Base-by-base conservation (phyloP, 305 asterid genomes). In the Lippia alba region DNA sequence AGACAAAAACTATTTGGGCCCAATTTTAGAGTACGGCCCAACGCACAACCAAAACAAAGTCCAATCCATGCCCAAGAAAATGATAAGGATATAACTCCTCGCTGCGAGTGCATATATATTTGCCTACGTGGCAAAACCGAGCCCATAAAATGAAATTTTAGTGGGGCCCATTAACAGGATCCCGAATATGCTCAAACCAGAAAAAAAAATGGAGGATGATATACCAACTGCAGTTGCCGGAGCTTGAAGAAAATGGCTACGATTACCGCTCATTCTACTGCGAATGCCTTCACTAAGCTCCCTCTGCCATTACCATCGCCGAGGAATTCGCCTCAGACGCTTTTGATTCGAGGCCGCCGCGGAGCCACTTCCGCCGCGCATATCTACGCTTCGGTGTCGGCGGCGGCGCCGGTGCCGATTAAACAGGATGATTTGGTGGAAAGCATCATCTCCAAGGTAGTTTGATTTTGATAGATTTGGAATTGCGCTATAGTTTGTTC, bases 381-480 rank as follows among this genome's bases (percentile, higher is more conserved):
- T 10, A 67, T 85, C 68, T 66, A 40, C 51, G 83, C 90, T 64
- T 81, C 97, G 55, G 53, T 70, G 67, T 79, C 94, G 48, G 71
- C 91, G 18, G 85, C 82, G 50, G 30, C 79, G 63, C 78, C 89
- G 4, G 60, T 69, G 67, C 66, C 86, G 19, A 70, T 84, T 44
- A 83, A 75, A 53, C 89, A 89, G 6, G 87, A 82, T 76, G 85
- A 85, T 55, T 87, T 87, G 74, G 97, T 88, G n/a, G 75, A 61
- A 45, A 59, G 77, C 60, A 85, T 91, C 69, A 78, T 93, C 24
- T 83, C 97, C 32, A 84, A 87, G 97, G 98, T 89, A 70, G 34
- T 1, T 17, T 36, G 0, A 1, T 58, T 66, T 8, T 8, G 34
- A 1, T 36, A 11, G 32, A 66, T 3, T 34, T 18, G 19, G 32